Base-by-base conservation (phyloP, 257 asterid species). In the Solanum appendiculatum region DNA sequence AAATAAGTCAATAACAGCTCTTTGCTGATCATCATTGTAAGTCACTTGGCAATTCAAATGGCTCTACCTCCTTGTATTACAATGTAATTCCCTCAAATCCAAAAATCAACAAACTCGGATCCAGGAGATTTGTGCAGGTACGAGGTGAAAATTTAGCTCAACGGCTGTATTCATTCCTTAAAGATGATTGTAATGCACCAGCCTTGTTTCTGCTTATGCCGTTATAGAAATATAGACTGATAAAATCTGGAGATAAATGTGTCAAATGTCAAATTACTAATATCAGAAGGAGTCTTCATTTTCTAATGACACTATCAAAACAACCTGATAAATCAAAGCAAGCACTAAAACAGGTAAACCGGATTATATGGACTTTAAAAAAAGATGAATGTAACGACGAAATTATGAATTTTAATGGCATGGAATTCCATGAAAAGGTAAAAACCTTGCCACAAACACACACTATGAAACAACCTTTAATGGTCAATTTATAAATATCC, bases 1-100 rank as follows among this genome's bases (percentile, higher is more conserved):
- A 94, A 88, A 91, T 97, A 95, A 73, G 99, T 96, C 93, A 95
- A 90, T 48, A 94, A 87, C 91, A 94, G 98, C 63, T 94, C 97
- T 77, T 90, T 96, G 97, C 90, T 92, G 93, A 96, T 91, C 96
- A 93, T 92, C 87, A 88, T 95, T 80, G 85, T 48, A 80, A 29
- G 85, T 80, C 85, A 80, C 85, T 46, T 46, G 31, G 68, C 7
- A 9, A 48, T 80, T 39, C 29, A 80, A 80, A 48, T 46, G 27
- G 44, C 66, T 46, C 1, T 29, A 51, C 66, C 66, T 27, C 66
- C 60, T 40, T 29, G 27, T n/a, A 80, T 29, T 48, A 80, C 85
- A 46, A 80, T 27, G 68, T 46, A 42, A 44, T 29, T 46, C 42
- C 36, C 85, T 78, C 85, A 51, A 78, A 80, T 80, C 37, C 10